A percentile compares a stretch with the other conserved stretches of the same genome.
Conservation (phyloP, 2,329 filamentous ascomycete species). For the Fusarium sp. region DNA sequence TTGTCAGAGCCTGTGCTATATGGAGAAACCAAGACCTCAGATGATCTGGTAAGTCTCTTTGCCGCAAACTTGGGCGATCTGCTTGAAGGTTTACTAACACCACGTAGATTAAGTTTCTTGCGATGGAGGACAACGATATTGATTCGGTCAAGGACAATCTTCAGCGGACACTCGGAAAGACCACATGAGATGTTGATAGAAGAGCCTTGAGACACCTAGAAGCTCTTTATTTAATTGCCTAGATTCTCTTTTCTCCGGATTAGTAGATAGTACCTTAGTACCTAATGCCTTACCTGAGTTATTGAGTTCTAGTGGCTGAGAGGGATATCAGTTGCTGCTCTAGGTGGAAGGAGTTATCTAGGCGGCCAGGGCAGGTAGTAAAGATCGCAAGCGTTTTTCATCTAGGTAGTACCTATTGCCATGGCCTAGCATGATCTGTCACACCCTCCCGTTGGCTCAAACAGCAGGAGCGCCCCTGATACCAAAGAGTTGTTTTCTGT, state of each 20-base stretch:
- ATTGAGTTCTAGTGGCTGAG: not conserved
- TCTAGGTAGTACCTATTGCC: not conserved
- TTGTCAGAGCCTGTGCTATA: slow-evolving; percentile 84
- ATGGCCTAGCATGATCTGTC: not conserved
- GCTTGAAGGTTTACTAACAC: slow-evolving; percentile 26
- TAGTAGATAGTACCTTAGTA: not conserved
- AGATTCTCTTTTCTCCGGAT: not conserved
- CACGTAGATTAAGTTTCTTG: slow-evolving; percentile 73
- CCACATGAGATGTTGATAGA: slow-evolving; percentile 36
- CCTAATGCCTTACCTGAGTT: not conserved
- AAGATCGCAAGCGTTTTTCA: not conserved
- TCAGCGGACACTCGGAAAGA: slow-evolving; percentile 61
- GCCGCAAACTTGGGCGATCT: not conserved
- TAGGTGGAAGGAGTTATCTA: not conserved
- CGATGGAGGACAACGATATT: slow-evolving; percentile 71
- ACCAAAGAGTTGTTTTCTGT: slow-evolving; percentile 22
- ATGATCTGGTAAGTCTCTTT: slow-evolving; percentile 75
- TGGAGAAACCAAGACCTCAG: slow-evolving; percentile 70
- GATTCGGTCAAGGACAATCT: slow-evolving; percentile 71
- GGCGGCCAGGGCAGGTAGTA: not conserved
- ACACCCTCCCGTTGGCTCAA: not conserved
- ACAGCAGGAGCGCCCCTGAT: slow-evolving; percentile 41
- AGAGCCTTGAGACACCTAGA: not conserved
- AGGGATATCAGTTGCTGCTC: slow-evolving; percentile 10
- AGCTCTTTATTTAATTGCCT: not conserved